Evolutionary conservation across 2,329 filamentous ascomycete genomes (phyloP).

Genomic region (Rutstroemia sp.): DNA sequence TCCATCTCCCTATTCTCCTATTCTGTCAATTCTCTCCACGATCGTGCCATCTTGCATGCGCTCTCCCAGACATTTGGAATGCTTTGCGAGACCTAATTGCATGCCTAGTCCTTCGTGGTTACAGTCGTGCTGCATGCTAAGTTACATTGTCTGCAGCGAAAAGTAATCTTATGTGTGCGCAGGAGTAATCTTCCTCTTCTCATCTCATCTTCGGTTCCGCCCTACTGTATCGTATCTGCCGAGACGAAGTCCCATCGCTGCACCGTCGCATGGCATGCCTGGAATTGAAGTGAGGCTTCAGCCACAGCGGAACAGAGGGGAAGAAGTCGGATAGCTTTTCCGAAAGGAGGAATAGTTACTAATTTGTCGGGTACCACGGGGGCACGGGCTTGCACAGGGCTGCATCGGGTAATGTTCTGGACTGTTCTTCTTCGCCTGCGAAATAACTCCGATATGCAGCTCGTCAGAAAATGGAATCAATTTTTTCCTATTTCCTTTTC

Average conservation of each 20-base stretch:
- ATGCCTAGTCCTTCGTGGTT: neutral
- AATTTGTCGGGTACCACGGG: neutral
- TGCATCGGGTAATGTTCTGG: slow-evolving; percentile 1
- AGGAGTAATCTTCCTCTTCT: neutral
- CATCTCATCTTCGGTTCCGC: neutral
- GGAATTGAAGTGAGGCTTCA: neutral
- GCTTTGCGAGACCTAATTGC: neutral
- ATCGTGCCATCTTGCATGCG: neutral
- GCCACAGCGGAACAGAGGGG: neutral
- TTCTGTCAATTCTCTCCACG: too few relatives aligned
- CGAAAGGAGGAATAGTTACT: neutral
- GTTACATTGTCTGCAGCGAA: neutral
- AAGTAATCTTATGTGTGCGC: neutral
- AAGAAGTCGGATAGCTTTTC: neutral
- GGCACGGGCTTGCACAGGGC: neutral
- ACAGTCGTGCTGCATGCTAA: too few relatives aligned
- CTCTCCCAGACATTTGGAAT: slow-evolving; percentile 2
- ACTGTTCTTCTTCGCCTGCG: neutral
- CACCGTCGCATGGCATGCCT: slow-evolving; percentile 1
- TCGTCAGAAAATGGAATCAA: neutral
- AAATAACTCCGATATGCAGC: neutral
- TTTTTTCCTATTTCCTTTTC: too few relatives aligned
- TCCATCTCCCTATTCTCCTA: neutral
- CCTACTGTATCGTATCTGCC: neutral
- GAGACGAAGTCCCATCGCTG: neutral